A percentile compares a stretch with the other conserved stretches of the same genome.
These are phyloP conservation scores for Pisolithus albus DNA, from an alignment of 768 basidiomycete genomes.

Conservation along the genomic window DNA sequence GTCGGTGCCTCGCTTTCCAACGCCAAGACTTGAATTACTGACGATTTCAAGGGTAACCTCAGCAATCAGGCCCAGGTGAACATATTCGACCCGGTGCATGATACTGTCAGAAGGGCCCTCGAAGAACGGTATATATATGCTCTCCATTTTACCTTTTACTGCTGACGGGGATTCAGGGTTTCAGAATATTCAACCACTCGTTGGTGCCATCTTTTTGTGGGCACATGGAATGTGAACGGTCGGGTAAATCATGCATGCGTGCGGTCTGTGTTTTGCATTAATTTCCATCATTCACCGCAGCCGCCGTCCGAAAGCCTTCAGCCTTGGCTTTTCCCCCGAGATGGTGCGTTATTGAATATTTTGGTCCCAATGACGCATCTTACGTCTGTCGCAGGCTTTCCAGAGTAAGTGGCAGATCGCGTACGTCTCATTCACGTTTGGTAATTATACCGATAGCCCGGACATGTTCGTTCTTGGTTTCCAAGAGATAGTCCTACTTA, in stretches of 20 bases:
- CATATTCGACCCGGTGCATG: constrained; percentile 91
- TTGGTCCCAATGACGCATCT: constrained; percentile 1
- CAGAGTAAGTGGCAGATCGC: constrained; percentile 10
- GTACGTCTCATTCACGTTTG: constrained; percentile 20
- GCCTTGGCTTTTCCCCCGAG: constrained; percentile 85
- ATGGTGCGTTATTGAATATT: constrained; percentile 45
- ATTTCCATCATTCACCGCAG: constrained; percentile 29
- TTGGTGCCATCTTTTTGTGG: constrained; percentile 69
- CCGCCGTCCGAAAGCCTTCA: constrained; percentile 74
- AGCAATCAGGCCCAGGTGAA: constrained; percentile 80
- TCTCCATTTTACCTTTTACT: not conserved
- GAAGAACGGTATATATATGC: constrained; percentile 49
- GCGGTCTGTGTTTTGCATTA: constrained; percentile 1
- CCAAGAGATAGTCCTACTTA: constrained; percentile 96
- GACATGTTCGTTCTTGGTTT: constrained; percentile 90
- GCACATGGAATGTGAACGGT: constrained; percentile 97
- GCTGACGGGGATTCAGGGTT: constrained; percentile 37
- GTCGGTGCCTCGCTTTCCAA: constrained; percentile 38
- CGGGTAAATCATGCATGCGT: constrained; percentile 41
- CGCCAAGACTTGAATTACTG: constrained; percentile 4
- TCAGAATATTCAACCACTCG: constrained; percentile 79
- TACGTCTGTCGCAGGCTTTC: constrained; percentile 9
- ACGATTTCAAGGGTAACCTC: constrained; percentile 76
- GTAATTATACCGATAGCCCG: constrained; percentile 41
- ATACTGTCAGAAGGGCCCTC: constrained; percentile 69